Conservation (phyloP, 2,329 filamentous ascomycete species). For the Venturia pyrina region DNA sequence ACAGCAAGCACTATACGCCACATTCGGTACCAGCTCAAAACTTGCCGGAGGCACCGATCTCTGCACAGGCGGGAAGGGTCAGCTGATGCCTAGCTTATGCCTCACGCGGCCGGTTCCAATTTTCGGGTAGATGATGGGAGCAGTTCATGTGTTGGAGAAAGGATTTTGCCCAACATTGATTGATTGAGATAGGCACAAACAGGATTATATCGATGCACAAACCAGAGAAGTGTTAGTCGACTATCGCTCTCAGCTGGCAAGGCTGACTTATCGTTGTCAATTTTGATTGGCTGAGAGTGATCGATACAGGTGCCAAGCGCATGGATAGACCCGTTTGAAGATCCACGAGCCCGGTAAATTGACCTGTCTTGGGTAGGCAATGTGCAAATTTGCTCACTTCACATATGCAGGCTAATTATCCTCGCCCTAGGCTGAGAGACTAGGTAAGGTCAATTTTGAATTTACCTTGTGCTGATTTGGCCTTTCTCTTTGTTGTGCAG, state of each 20-base stretch:
- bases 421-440: not conserved
- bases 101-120: not conserved
- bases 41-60: not conserved
- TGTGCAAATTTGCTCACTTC: slow-evolving; percentile 3
- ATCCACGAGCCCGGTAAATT: not conserved
- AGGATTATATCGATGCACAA: not conserved
- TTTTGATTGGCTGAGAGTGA: not conserved
- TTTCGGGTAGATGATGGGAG: not conserved
- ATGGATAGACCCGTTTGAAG: not conserved
- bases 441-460: not conserved
- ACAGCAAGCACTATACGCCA: not conserved
- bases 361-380: not conserved
- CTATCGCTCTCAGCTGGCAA: not conserved
- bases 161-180: not conserved
- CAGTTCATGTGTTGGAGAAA: not conserved
- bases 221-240: not conserved
- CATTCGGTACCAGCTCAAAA: not conserved
- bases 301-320: not conserved
- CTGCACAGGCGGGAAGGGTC: not conserved
- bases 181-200: not conserved
- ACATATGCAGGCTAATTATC: not conserved
- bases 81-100: not conserved
- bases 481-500: not conserved
- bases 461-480: not conserved
- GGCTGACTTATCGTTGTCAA: not conserved